These are phyloP conservation scores for Rhodotorula mucilaginosa DNA, from an alignment of 1,284 basidiomycete genomes.

Conservation along the genomic window DNA sequence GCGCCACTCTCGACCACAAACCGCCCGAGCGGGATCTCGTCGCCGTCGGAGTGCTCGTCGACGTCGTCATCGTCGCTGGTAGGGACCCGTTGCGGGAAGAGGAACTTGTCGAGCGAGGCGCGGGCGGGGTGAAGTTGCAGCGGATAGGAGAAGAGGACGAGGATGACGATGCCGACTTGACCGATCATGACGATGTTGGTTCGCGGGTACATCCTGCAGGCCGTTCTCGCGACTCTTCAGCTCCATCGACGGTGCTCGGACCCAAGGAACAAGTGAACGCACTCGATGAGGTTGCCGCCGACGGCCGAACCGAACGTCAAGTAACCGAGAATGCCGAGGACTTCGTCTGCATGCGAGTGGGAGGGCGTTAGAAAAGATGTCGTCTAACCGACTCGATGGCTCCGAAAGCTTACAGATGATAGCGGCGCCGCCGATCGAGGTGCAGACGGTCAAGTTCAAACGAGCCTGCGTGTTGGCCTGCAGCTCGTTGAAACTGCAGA, in stretches of 20 bases:
- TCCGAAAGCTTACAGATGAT: slow-evolving; percentile 39
- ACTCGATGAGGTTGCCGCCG: slow-evolving; percentile 81
- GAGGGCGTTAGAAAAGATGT: slow-evolving; percentile 52
- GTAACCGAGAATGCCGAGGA: slow-evolving; percentile 83
- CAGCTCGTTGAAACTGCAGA: slow-evolving; percentile 88
- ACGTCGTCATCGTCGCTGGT: slow-evolving; percentile 34
- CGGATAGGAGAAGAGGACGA: slow-evolving; percentile 82
- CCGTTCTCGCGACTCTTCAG: background rate
- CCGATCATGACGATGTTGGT: slow-evolving; percentile 89
- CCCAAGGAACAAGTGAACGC: background rate
- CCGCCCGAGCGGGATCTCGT: slow-evolving; percentile 57
- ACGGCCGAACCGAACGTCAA: slow-evolving; percentile 91
- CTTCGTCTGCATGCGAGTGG: slow-evolving; percentile 66
- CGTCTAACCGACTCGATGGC: too few relatives aligned
- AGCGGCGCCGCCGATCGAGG: slow-evolving; percentile 68
- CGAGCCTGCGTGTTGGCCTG: slow-evolving; percentile 69
- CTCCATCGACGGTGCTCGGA: background rate
- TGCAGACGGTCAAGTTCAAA: slow-evolving; percentile 82
- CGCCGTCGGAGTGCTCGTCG: slow-evolving; percentile 35
- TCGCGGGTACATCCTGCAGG: slow-evolving; percentile 65
- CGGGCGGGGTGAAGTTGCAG: slow-evolving; percentile 91
- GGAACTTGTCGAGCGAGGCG: slow-evolving; percentile 86
- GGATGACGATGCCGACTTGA: slow-evolving; percentile 84
- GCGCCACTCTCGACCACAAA: slow-evolving; percentile 70
- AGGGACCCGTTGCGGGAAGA: slow-evolving; percentile 52